Conservation (phyloP, 1,139 yeast genomes). For the Yamadazyma trypodendri region DNA sequence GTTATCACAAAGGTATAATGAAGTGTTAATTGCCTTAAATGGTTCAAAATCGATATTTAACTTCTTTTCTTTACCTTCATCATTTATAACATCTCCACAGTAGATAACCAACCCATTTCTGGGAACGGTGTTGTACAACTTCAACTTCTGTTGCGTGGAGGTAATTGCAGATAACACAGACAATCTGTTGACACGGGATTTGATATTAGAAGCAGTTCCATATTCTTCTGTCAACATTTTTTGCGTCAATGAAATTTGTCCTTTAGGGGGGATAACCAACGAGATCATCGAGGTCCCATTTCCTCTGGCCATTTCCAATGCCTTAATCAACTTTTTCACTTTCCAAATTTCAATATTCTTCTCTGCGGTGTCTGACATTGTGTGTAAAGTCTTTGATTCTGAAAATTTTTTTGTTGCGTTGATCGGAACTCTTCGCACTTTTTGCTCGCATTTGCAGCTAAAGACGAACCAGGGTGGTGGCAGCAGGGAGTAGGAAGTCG, state of each 20-base stretch:
- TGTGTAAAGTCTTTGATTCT: neutral
- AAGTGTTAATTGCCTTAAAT: slow-evolving; percentile 96
- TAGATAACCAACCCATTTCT: slow-evolving; percentile 91
- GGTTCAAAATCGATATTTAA: slow-evolving; percentile 95
- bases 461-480: too few relatives aligned
- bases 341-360: slow-evolving; percentile 98
- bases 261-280: slow-evolving; percentile 89
- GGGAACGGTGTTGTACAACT: slow-evolving; percentile 85
- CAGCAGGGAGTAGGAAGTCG: neutral
- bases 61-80: slow-evolving; percentile 95
- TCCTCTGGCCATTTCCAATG: slow-evolving; percentile 89
- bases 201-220: slow-evolving; percentile 97
- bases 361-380: slow-evolving; percentile 54
- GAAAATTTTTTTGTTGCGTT: slow-evolving; percentile 2
- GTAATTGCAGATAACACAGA: slow-evolving; percentile 96
- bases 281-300: slow-evolving; percentile 99
- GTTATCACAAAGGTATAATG: slow-evolving; percentile 93
- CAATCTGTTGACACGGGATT: slow-evolving; percentile 93
- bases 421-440: slow-evolving; percentile 2
- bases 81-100: slow-evolving; percentile 98
- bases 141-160: slow-evolving; percentile 93
- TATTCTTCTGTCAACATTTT: slow-evolving; percentile 97
- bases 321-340: slow-evolving; percentile 87
- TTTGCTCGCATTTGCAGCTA: neutral
- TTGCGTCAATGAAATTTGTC: slow-evolving; percentile 83